Percentiles rank a stretch among this genome's conserved stretches.
phyloP scores from a whole-genome alignment of 225 moss, liverwort and hornwort species.

The Rhytidiadelphus loreus region DNA sequence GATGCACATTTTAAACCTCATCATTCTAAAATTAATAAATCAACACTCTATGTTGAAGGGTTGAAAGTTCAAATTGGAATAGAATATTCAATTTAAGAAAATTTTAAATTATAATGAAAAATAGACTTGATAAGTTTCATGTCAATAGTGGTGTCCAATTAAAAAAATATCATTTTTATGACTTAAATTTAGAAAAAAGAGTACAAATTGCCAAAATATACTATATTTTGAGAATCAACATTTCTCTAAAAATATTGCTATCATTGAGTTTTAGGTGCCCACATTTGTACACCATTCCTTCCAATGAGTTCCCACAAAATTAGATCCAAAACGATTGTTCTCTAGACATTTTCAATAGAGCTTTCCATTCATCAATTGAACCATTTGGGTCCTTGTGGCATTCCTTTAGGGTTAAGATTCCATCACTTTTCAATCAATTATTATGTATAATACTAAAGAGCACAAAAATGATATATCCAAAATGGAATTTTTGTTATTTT shows the following conservation, averaged over 20 bases:
- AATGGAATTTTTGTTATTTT: not conserved
- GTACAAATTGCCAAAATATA: not conserved
- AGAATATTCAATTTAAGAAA: not conserved
- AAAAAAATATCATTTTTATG: not conserved
- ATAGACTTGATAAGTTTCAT: accelerated
- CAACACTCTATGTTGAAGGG: accelerated
- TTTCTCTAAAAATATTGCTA: not conserved
- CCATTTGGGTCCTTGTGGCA: not conserved
- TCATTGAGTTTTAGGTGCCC: accelerated
- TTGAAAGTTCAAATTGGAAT: not conserved
- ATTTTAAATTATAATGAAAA: not conserved
- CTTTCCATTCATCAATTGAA: not conserved
- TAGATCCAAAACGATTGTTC: not conserved
- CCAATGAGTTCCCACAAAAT: too few species aligned
- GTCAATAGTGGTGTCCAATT: not conserved
- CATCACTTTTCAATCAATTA: not conserved
- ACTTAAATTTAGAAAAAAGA: not conserved
- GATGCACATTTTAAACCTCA: accelerated
- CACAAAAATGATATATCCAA: not conserved
- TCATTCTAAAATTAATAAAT: not conserved
- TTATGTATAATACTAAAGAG: not conserved
- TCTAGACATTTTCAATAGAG: accelerated
- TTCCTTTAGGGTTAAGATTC: not conserved
- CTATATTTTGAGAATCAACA: not conserved
- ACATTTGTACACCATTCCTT: accelerated